Base-by-base conservation (phyloP, 2,329 filamentous ascomycete species). In the Aspergillus fumigatus region DNA sequence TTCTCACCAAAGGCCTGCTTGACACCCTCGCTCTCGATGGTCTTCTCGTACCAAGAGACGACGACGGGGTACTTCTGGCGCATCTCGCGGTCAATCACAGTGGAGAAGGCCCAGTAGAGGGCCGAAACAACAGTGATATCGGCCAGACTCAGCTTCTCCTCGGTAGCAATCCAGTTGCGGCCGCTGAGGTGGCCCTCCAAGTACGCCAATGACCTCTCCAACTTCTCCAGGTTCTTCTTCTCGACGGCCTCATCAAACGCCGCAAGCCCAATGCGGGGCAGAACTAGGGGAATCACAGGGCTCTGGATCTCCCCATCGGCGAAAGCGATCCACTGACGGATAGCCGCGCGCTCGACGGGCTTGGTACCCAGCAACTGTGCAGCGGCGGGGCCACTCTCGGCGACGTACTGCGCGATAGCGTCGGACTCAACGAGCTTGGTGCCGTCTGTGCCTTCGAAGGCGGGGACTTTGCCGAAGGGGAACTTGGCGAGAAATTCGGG, bases 401-500 rank as follows among this genome's bases (percentile, higher is more conserved):
- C 78, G 43, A 81, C 57, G 67, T 79, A 81, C 45, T 67, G 68
- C n/a, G 72, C 70, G 62, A 83, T 82, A 52, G 80, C 80, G 38
- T 73, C 72, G 38, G 73, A 72, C 60, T 82, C 80, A 57, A 74
- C 64, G 27, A 83, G 51, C 61, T 60, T 67, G 64, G 80, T 75
- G 48, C 80, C 80, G 61, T 81, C 78, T 21, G 77, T 70, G 35
- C 71, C 72, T 62, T 79, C 77, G 53, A 82, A 76, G 45, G 74
- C 74, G 9, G 80, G 80, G 8, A 82, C 76, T 64, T 82, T 82
- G 63, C 79, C 80, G 41, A 80, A 65, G 10, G 80, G 79, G 69
- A 82, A 82, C 62, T 82, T 82, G 68, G 75, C 58, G 14, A 78
- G 67, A 70, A 76, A 82, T 3, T 78, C 77, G 3, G 75, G 69